Conservation (phyloP, 345 rosid species). For the Hevea brasiliensis region DNA sequence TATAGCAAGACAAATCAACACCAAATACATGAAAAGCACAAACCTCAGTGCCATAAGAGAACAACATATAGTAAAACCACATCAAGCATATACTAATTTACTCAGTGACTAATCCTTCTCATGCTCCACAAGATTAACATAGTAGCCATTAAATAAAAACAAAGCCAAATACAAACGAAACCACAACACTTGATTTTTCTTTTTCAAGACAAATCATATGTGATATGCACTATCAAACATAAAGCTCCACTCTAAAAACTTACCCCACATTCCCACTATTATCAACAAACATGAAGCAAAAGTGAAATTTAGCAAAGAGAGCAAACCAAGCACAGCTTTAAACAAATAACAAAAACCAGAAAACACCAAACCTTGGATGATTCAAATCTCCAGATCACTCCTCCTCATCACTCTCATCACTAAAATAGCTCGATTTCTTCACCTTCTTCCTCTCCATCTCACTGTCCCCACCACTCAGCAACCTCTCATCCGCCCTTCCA, state of each 20-base stretch:
- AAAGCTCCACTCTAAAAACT: background rate
- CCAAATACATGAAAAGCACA: background rate
- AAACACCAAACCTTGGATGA: conserved; percentile 4
- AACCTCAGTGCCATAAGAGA: background rate
- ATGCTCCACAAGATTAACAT: background rate
- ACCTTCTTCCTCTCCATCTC: conserved; percentile 40
- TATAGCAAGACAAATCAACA: background rate
- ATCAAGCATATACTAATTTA: background rate
- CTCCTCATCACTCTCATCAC: conserved; percentile 93
- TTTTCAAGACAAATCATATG: background rate
- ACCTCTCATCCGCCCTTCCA: conserved; percentile 70
- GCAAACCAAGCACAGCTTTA: too few species aligned
- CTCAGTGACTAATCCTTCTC: background rate
- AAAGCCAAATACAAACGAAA: too few species aligned
- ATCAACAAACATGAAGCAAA: background rate
- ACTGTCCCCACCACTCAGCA: conserved; percentile 43
- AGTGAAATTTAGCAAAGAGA: background rate
- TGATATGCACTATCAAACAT: background rate
- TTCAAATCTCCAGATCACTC: conserved; percentile 25
- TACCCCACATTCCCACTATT: background rate
- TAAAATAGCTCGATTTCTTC: conserved; percentile 77
- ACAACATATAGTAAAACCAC: background rate
- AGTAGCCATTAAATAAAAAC: background rate
- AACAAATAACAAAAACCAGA: background rate
- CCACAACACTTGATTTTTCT: background rate